Base-by-base conservation (phyloP, 805 yeast species). In the Lipomyces anomalus region DNA sequence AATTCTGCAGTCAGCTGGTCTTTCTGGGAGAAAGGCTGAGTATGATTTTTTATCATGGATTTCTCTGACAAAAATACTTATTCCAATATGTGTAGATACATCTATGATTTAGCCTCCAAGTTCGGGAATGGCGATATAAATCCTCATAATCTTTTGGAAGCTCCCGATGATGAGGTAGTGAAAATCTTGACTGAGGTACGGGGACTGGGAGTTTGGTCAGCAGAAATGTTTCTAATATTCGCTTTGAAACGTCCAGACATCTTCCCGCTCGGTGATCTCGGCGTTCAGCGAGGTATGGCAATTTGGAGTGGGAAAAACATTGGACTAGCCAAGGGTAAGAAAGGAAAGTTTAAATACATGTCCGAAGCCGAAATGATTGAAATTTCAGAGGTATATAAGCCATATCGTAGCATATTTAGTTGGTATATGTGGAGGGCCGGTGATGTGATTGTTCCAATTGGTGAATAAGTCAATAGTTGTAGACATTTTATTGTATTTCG, bases 131-230 rank as follows among this genome's bases (percentile, higher is more conserved):
- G 70, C 2, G 61, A 60, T 1, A 60, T 68, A 0, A 59, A 67
- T 1, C 56, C 60, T 1, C 64, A 63, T 1, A 65, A 73, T 41
- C 73, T 80, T 49, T 35, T 47, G 2, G 46, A 52, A 0, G 65
- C 65, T 28, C 50, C 68, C 2, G 70, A 74, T 38, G 74, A 74
- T 1, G 77, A 67, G 20, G 64, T 82, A 13, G 58, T 73, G 1
- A 69, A 69, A 17, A 74, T 72, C 46, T 62, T 82, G 43, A 72
- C 74, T 0, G 61, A 61, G 22, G 67, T 83, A 50, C 82, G 83
- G 57, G 94, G 94, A 0, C 74, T 84, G 16, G 94, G 92, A 0
- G 57, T 69, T 1, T 89, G 97, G 97, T 78, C 88, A 3, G 89
- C 92, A 0, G 83, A 82, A 44, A 89, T 89, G 95, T 89, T 87